These are phyloP conservation scores for Neurospora sp. DNA, from an alignment of 495 filamentous ascomycete genomes.

Conservation along the genomic window DNA sequence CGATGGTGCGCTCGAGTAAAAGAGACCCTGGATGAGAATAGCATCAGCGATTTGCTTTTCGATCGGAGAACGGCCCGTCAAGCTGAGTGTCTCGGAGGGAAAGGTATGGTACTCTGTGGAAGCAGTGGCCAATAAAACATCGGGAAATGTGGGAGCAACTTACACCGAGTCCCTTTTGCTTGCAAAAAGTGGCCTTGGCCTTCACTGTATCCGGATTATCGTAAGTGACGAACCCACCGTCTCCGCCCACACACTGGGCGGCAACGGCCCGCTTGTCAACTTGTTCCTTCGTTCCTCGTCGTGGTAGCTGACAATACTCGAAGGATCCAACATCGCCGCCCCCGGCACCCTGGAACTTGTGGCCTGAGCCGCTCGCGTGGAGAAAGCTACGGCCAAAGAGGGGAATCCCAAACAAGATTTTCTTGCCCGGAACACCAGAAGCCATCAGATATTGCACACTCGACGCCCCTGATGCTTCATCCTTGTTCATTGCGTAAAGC, in stretches of 20 bases:
- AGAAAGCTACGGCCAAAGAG: slow-evolving; percentile 76
- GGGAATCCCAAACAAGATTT: slow-evolving; percentile 73
- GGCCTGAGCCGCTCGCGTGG: slow-evolving; percentile 51
- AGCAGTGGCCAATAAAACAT: background rate
- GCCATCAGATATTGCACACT: slow-evolving; percentile 55
- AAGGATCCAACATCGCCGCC: slow-evolving; percentile 76
- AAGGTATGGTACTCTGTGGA: background rate
- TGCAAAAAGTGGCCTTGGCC: slow-evolving; percentile 75
- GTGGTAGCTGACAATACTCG: slow-evolving; percentile 69
- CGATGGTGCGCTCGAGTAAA: slow-evolving; percentile 86
- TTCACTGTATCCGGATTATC: slow-evolving; percentile 78
- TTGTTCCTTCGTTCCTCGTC: slow-evolving; percentile 57
- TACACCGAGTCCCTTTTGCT: slow-evolving; percentile 59
- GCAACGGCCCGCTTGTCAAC: slow-evolving; percentile 57
- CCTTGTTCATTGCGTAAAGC: slow-evolving; percentile 52
- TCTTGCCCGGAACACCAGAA: slow-evolving; percentile 58
- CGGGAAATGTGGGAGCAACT: slow-evolving; percentile 12
- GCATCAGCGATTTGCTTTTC: background rate
- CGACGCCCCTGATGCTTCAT: slow-evolving; percentile 53
- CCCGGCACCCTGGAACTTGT: slow-evolving; percentile 45
- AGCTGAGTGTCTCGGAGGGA: background rate
- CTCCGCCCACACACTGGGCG: slow-evolving; percentile 68
- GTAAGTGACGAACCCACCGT: slow-evolving; percentile 81
- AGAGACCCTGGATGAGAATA: slow-evolving; percentile 49
- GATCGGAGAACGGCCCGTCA: slow-evolving; percentile 4